Conservation (phyloP, 345 rosid species). For the Citrus glauca region DNA sequence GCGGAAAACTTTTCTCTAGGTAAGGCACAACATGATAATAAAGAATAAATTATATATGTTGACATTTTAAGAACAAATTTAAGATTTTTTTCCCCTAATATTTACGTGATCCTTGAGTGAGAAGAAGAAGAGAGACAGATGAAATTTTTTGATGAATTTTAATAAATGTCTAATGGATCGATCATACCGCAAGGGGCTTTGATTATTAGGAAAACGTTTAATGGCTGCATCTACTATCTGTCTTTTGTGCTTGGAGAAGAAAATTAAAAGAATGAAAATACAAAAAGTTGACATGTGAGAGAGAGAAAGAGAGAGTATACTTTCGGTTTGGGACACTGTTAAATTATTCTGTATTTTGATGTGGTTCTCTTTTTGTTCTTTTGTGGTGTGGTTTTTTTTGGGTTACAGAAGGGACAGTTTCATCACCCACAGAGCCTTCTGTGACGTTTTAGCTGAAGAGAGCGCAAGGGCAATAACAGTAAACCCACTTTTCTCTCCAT, state of each 20-base stretch:
- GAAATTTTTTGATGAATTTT: not conserved
- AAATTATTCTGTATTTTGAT: conserved; percentile 16
- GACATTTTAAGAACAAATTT: not conserved
- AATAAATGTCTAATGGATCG: conserved; percentile 2
- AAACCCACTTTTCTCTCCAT: conserved; percentile 21
- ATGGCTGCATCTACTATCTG: conserved; percentile 11
- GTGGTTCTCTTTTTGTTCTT: conserved; percentile 33
- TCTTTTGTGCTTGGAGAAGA: conserved; percentile 26
- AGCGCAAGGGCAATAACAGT: conserved; percentile 29
- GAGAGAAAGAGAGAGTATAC: not conserved
- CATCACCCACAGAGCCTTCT: conserved; percentile 66
- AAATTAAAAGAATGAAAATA: conserved; percentile 15
- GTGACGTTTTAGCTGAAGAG: conserved; percentile 54
- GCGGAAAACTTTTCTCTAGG: conserved; percentile 65
- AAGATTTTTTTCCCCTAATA: not conserved
- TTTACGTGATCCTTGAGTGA: not conserved
- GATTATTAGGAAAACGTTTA: conserved; percentile 16
- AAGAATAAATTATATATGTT: not conserved
- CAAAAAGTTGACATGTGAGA: conserved; percentile 28
- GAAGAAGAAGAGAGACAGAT: not conserved
- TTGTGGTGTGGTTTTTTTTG: conserved; percentile 21
- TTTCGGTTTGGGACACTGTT: conserved; percentile 5
- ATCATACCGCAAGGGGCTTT: conserved; percentile 6
- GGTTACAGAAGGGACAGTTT: conserved; percentile 62
- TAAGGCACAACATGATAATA: conserved; percentile 1